Percentiles rank a stretch among this genome's conserved stretches.
These are phyloP conservation scores for Leccinum pellstonianum DNA, from an alignment of 768 basidiomycete genomes.

Conservation along the genomic window DNA sequence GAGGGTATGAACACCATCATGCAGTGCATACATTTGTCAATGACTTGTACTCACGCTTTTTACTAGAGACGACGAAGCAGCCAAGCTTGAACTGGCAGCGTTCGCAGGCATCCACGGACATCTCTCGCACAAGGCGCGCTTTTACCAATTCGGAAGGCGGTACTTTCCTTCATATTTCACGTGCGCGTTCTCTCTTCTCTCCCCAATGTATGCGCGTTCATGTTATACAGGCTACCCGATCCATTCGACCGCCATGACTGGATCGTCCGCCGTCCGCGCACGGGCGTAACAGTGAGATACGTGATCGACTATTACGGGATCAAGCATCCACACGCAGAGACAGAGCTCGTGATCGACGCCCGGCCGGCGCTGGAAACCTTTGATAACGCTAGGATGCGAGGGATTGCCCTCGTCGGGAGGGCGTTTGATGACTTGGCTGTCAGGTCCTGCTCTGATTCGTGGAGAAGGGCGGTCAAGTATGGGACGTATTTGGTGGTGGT, in stretches of 20 bases:
- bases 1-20: slow-evolving; percentile 3
- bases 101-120: slow-evolving; percentile 17
- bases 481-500: slow-evolving; percentile 2
- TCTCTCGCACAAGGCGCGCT: slow-evolving; percentile 14
- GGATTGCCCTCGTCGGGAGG: background rate
- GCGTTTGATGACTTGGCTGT: background rate
- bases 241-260: slow-evolving; percentile 18
- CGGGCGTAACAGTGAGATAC: slow-evolving; percentile 4
- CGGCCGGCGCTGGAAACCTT: slow-evolving; percentile 9
- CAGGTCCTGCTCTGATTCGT: background rate
- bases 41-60: background rate
- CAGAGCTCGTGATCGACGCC: slow-evolving; percentile 5
- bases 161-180: slow-evolving; percentile 11
- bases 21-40: background rate
- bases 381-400: slow-evolving; percentile 12
- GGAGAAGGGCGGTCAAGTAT: background rate
- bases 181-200: background rate
- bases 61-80: slow-evolving; percentile 5
- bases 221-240: slow-evolving; percentile 7
- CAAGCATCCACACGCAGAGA: slow-evolving; percentile 6
- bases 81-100: slow-evolving; percentile 10
- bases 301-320: slow-evolving; percentile 17
- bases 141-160: background rate
- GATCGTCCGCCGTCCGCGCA: slow-evolving; percentile 11
- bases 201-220: background rate